phyloP scores from a whole-genome alignment of 441 rosid species.

The Metrosideros polymorpha region DNA sequence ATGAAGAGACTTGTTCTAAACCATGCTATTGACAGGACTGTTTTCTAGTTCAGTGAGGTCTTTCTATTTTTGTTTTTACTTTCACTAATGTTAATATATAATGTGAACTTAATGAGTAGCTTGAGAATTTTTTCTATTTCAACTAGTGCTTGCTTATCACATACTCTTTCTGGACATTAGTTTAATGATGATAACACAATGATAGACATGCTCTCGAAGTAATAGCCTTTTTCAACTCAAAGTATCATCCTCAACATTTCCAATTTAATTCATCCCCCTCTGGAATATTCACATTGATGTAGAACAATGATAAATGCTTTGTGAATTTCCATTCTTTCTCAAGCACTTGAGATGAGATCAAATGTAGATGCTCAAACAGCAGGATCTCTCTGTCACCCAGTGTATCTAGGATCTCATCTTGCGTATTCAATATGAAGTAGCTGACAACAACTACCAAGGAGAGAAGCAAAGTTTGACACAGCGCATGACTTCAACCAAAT shows the following conservation, averaged over 20 bases:
- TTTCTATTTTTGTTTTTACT: neutral
- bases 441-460: neutral
- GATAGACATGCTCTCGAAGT: neutral
- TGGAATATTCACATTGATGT: neutral
- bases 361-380: neutral
- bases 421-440: neutral
- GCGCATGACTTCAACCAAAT: neutral
- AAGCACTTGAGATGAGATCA: neutral
- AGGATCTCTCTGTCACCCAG: neutral
- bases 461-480: neutral
- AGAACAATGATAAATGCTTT: neutral
- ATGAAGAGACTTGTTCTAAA: neutral
- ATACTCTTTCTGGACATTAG: neutral
- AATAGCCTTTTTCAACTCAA: neutral
- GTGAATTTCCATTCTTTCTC: neutral
- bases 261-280: neutral
- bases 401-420: neutral
- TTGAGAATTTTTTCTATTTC: neutral
- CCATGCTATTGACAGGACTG: neutral
- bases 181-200: neutral
- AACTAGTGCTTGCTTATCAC: neutral
- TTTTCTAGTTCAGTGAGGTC: neutral
- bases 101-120: neutral
- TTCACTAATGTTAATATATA: neutral
- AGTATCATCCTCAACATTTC: neutral